phyloP scores from a whole-genome alignment of 768 basidiomycete genomes.

The Pleurotus platypus region DNA sequence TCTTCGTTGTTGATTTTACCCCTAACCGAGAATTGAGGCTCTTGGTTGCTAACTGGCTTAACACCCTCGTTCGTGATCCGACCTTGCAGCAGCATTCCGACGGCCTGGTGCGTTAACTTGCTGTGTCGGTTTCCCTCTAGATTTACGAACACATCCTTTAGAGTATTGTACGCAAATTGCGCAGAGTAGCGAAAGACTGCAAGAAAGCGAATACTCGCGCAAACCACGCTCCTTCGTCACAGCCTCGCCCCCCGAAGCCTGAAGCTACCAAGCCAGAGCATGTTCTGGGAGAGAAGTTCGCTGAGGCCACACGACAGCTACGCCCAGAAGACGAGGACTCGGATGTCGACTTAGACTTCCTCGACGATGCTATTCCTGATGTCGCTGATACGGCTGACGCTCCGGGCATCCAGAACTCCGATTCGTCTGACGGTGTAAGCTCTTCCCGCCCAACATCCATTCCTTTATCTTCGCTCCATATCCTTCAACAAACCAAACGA shows the following conservation, averaged over 20 bases:
- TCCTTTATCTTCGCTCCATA: constrained; percentile 50
- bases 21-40: constrained; percentile 74
- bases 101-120: constrained; percentile 55
- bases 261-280: constrained; percentile 29
- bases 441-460: constrained; percentile 42
- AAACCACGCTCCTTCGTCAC: constrained; percentile 25
- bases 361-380: constrained; percentile 34
- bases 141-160: constrained; percentile 20
- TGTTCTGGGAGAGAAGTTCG: constrained; percentile 61
- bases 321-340: constrained; percentile 52
- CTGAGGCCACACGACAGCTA: constrained; percentile 49
- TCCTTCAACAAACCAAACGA: constrained; percentile 59
- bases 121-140: not conserved
- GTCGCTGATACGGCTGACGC: constrained; percentile 24
- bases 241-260: constrained; percentile 23
- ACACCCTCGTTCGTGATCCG: constrained; percentile 71
- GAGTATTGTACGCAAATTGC: constrained; percentile 79
- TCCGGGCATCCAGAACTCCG: constrained; percentile 44
- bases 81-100: constrained; percentile 62
- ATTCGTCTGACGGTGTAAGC: constrained; percentile 32
- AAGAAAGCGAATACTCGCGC: constrained; percentile 57
- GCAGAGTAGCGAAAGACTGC: constrained; percentile 81
- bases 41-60: constrained; percentile 76
- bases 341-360: constrained; percentile 78
- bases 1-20: constrained; percentile 86